Base-by-base conservation (phyloP, 768 basidiomycete species). In the Podaxis sp. region DNA sequence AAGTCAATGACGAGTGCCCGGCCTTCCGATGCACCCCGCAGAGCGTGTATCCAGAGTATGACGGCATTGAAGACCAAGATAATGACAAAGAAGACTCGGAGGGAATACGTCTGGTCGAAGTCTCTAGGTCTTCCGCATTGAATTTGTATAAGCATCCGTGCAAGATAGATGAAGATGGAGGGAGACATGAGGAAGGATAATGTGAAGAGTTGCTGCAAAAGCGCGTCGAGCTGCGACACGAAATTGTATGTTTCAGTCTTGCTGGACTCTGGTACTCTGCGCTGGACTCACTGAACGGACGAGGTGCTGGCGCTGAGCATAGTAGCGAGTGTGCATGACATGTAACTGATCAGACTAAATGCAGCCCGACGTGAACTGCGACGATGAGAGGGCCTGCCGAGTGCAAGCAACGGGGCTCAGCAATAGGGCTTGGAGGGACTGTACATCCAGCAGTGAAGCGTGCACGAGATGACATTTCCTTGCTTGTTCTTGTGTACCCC, bases 131-230 rank as follows among this genome's bases (percentile, higher is more conserved):
- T 84, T 48, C 84, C 78, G 70, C 86, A 87, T 66, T 89, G 80
- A 67, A 86, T 82, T 72, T 93, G 91, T 44, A 82, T 80, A 44
- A 83, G 66, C 53, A 87, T 67, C 42, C 91, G 83, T 59, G 77
- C 80, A 42, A 87, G 55, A 66, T 83, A 82, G 13, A 81, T 72
- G 79, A 82, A 80, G 63, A 92, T 69, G 36, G 87, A 81, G 7
- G 92, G 91, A 3, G 90, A 87, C 36, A 89, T 79, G 74, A 93
- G 84, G 80, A 90, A 93, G 48, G 90, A 92, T 62, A 92, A 72
- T 56, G 85, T 82, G 73, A 89, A 85, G 65, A 93, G 76, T 71
- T 92, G 88, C 76, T 88, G 88, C 64, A 90, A 78, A 36, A 92
- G 75, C 63, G 80, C 74, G 73, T 92, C 87, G 72, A 92, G 81